Evolutionary conservation across 2,329 filamentous ascomycete genomes (phyloP).

Genomic region (Knufia petricola): DNA sequence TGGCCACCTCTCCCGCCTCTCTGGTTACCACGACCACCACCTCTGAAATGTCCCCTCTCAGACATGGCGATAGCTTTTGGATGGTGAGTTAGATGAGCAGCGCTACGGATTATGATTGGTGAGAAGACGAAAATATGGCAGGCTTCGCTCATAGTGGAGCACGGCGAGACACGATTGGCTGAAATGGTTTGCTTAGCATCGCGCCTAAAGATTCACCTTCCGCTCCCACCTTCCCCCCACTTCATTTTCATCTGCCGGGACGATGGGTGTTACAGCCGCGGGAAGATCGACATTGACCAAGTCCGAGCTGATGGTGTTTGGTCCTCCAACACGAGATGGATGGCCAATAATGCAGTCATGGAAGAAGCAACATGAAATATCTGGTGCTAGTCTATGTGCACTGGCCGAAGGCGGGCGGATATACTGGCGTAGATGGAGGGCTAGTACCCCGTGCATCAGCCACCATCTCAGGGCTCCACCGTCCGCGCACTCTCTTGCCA

Average conservation of each 20-base stretch:
- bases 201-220: constrained; percentile 6
- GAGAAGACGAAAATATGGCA: background rate
- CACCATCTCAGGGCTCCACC: too few species aligned
- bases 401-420: too few species aligned
- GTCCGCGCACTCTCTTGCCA: too few species aligned
- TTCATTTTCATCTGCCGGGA: constrained; percentile 1
- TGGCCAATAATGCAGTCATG: too few species aligned
- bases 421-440: too few species aligned
- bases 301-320: background rate
- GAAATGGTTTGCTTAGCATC: background rate
- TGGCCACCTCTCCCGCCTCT: constrained; percentile 24
- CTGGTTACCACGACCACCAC: constrained; percentile 35
- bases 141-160: background rate
- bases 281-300: background rate
- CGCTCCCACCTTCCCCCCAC: background rate
- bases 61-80: constrained; percentile 27
- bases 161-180: background rate
- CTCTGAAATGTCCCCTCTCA: constrained; percentile 42
- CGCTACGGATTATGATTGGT: constrained; percentile 6
- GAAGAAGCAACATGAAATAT: too few species aligned
- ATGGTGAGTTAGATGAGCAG: background rate
- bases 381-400: too few species aligned
- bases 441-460: too few species aligned
- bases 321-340: background rate
- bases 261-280: constrained; percentile 2